phyloP scores from a whole-genome alignment of 345 rosid species.

The Syzygium grande region DNA sequence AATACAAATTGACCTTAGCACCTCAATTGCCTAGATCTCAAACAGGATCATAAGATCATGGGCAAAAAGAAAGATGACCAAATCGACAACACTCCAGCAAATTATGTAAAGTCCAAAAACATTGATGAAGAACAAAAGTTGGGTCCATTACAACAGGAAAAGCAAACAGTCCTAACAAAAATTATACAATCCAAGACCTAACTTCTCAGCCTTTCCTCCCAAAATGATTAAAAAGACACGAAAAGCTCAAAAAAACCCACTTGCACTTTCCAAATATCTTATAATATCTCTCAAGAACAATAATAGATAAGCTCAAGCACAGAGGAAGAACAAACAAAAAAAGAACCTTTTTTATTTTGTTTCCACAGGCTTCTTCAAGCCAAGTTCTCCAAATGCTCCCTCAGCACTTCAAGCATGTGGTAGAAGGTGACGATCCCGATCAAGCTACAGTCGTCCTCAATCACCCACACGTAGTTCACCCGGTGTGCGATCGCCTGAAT shows the following conservation, averaged over 20 bases:
- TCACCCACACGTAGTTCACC: slow-evolving; percentile 78
- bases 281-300: background rate
- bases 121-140: background rate
- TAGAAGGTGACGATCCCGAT: slow-evolving; percentile 78
- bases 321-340: background rate
- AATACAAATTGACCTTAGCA: background rate
- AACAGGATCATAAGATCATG: background rate
- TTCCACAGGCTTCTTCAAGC: background rate
- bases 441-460: slow-evolving; percentile 61
- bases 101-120: background rate
- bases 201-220: background rate
- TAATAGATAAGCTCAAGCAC: background rate
- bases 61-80: background rate
- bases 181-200: background rate
- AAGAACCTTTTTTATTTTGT: background rate
- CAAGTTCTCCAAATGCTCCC: slow-evolving; percentile 35
- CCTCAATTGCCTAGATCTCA: background rate
- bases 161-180: background rate
- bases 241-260: background rate
- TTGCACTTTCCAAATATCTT: background rate
- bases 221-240: background rate
- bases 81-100: background rate
- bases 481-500: slow-evolving; percentile 82
- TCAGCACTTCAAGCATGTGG: slow-evolving; percentile 53
- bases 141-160: background rate